Conservation (phyloP, 2,329 filamentous ascomycete species). For the Celoporthe dispersa region DNA sequence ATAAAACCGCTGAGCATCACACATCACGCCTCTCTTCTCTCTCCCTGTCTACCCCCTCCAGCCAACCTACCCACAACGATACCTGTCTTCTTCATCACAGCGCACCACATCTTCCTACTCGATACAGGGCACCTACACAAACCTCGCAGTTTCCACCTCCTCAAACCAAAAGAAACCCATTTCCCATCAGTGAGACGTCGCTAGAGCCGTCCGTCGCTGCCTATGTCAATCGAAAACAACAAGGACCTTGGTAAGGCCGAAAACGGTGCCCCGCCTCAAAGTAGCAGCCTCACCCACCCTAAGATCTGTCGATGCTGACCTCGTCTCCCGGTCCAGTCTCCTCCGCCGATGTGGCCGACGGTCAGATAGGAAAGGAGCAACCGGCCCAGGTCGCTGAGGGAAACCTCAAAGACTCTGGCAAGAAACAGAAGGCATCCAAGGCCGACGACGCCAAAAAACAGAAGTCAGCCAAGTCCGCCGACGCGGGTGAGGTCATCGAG, state of each 20-base stretch:
- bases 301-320: background rate
- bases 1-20: slow-evolving; percentile 16
- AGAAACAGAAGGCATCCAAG: slow-evolving; percentile 12
- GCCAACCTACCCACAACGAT: slow-evolving; percentile 15
- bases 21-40: slow-evolving; percentile 11
- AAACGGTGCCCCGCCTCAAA: slow-evolving; percentile 5
- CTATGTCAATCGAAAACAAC: slow-evolving; percentile 99
- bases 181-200: slow-evolving; percentile 46
- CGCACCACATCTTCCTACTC: slow-evolving; percentile 27
- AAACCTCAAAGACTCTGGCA: slow-evolving; percentile 17
- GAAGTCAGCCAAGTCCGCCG: slow-evolving; percentile 14
- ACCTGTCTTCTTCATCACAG: slow-evolving; percentile 12
- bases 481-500: slow-evolving; percentile 13
- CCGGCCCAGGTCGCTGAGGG: slow-evolving; percentile 15
- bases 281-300: background rate
- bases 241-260: slow-evolving; percentile 82
- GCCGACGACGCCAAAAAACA: slow-evolving; percentile 13
- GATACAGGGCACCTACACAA: slow-evolving; percentile 22
- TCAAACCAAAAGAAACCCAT: slow-evolving; percentile 24
- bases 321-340: background rate
- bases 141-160: slow-evolving; percentile 18
- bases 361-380: slow-evolving; percentile 21
- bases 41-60: slow-evolving; percentile 9
- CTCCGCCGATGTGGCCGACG: slow-evolving; percentile 18
- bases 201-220: slow-evolving; percentile 57